Evolutionary conservation across 1,284 basidiomycete species (phyloP).

Genomic region (Neonothopanus nambi): DNA sequence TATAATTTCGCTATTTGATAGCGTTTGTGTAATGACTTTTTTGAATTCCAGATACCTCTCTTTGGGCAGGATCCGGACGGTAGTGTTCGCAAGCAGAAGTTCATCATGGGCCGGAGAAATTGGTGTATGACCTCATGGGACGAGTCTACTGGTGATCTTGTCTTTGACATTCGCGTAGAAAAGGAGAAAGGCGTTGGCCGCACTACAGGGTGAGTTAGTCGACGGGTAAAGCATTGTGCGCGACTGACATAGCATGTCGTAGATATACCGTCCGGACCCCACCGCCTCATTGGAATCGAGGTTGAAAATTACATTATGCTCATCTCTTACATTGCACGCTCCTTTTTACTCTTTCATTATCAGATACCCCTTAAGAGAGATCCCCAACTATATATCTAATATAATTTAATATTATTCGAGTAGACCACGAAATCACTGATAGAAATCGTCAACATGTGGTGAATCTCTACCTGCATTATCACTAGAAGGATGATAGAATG

Average conservation of each 20-base stretch:
- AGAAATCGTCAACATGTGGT: no score
- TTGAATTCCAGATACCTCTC: conserved; percentile 60
- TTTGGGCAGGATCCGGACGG: conserved; percentile 83
- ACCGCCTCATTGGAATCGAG: conserved; percentile 46
- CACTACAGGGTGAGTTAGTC: conserved; percentile 61
- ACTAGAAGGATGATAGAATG: no score
- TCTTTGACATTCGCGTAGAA: conserved; percentile 91
- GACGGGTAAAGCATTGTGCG: not conserved
- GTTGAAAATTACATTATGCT: not conserved
- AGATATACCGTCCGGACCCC: conserved; percentile 53
- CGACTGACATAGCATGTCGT: conserved; percentile 7
- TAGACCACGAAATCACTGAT: no score
- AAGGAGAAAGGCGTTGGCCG: conserved; percentile 77
- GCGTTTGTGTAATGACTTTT: not conserved
- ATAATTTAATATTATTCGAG: no score
- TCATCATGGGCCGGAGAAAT: conserved; percentile 87
- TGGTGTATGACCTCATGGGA: conserved; percentile 83
- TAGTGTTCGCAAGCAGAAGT: conserved; percentile 65
- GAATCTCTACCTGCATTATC: no score
- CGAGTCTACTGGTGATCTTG: conserved; percentile 59
- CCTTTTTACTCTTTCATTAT: no score
- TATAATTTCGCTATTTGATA: conserved; percentile 9
- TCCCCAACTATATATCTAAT: no score
- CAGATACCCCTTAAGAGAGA: no score
- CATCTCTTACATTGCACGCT: not conserved